phyloP scores from a whole-genome alignment of 2,329 filamentous ascomycete species.

The Paecilomyces dactylethromorphus region DNA sequence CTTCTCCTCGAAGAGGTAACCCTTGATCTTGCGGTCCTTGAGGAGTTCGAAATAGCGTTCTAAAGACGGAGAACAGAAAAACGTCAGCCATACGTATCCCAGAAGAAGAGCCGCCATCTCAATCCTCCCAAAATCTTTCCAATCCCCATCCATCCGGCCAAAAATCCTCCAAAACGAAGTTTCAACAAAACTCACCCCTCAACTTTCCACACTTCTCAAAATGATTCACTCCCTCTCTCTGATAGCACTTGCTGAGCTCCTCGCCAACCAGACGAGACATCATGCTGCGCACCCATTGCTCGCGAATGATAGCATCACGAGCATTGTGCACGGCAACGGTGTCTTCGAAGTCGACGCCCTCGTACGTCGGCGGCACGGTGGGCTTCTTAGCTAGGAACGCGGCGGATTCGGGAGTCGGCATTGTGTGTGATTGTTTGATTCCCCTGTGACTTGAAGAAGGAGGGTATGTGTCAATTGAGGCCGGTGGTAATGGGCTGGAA shows the following conservation, averaged over 20 bases:
- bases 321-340: slow-evolving; percentile 57
- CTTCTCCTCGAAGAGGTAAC: slow-evolving; percentile 59
- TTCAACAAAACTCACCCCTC: slow-evolving; percentile 47
- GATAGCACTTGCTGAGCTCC: slow-evolving; percentile 63
- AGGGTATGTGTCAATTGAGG: neutral
- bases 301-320: slow-evolving; percentile 58
- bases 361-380: slow-evolving; percentile 58
- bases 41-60: slow-evolving; percentile 61
- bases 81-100: slow-evolving; percentile 1
- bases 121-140: neutral
- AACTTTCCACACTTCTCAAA: slow-evolving; percentile 61
- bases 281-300: slow-evolving; percentile 65
- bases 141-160: neutral
- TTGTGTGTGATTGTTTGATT: slow-evolving; percentile 19
- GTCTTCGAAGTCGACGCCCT: slow-evolving; percentile 62
- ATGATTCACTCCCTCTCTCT: slow-evolving; percentile 59
- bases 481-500: neutral
- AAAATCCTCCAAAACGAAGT: neutral
- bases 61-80: slow-evolving; percentile 21
- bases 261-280: slow-evolving; percentile 60
- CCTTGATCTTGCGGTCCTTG: slow-evolving; percentile 56
- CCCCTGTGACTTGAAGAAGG: neutral
- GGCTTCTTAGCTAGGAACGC: slow-evolving; percentile 60
- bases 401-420: slow-evolving; percentile 61
- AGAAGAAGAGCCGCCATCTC: neutral